Conservation (phyloP, 2,329 filamentous ascomycete species). For the Colletotrichum brevisporum region DNA sequence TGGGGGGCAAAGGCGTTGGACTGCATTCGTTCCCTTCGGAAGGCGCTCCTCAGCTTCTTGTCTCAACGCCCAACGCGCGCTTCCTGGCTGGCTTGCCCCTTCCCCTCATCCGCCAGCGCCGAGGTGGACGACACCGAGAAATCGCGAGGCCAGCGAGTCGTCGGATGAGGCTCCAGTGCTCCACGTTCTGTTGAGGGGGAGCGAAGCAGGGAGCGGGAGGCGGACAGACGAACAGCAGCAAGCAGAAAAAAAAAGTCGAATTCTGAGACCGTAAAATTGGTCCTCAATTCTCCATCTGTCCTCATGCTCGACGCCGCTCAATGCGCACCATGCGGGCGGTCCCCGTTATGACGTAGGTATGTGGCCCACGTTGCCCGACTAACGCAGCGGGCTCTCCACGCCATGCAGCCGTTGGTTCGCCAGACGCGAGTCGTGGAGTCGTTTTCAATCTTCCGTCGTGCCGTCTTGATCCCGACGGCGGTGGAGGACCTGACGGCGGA, state of each 20-base stretch:
- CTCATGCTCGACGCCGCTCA: slow-evolving; percentile 31
- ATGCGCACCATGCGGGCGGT: slow-evolving; percentile 29
- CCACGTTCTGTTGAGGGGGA: slow-evolving; percentile 17
- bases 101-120: slow-evolving; percentile 19
- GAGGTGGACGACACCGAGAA: slow-evolving; percentile 10
- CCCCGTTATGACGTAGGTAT: slow-evolving; percentile 35
- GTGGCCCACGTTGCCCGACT: slow-evolving; percentile 35
- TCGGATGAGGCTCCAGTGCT: slow-evolving; percentile 27
- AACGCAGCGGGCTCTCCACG: slow-evolving; percentile 31
- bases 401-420: slow-evolving; percentile 29
- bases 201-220: slow-evolving; percentile 22
- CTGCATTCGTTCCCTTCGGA: background rate
- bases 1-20: background rate
- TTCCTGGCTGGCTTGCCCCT: background rate
- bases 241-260: slow-evolving; percentile 16
- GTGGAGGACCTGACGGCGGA: slow-evolving; percentile 29
- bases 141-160: slow-evolving; percentile 20
- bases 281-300: slow-evolving; percentile 33
- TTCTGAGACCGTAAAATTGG: slow-evolving; percentile 27
- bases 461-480: slow-evolving; percentile 37
- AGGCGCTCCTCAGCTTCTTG: background rate
- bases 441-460: slow-evolving; percentile 35
- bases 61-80: background rate
- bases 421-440: slow-evolving; percentile 29
- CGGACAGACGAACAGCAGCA: background rate